Evolutionary conservation across 1,284 basidiomycete species (phyloP).

Genomic region (Ceratobasidium sp.): DNA sequence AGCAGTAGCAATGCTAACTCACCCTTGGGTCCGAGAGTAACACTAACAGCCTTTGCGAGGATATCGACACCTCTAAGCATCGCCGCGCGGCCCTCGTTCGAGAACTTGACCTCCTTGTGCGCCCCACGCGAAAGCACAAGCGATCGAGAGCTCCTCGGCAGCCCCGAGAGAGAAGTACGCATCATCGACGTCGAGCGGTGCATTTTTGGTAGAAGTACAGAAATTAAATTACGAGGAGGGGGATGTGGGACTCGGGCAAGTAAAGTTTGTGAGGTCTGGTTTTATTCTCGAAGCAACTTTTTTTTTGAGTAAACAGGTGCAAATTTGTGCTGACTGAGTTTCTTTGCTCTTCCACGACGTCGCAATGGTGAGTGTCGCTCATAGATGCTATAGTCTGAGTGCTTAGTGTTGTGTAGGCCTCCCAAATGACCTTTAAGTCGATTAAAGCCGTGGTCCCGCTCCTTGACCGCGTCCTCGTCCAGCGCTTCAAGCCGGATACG

Average conservation of each 20-base stretch:
- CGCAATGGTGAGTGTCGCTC: conserved; percentile 37
- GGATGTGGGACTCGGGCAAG: conserved; percentile 6
- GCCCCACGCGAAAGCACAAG: conserved; percentile 72
- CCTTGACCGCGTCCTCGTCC: conserved; percentile 95
- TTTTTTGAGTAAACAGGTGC: conserved; percentile 42
- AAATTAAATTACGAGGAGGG: conserved; percentile 21
- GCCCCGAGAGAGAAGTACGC: conserved; percentile 57
- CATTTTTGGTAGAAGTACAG: conserved; percentile 40
- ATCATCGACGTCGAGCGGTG: conserved; percentile 52
- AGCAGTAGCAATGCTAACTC: conserved; percentile 47
- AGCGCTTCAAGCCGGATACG: conserved; percentile 94
- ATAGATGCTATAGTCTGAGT: neutral
- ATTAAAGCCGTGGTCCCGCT: conserved; percentile 93
- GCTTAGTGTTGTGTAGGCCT: conserved; percentile 46
- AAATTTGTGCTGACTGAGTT: conserved; percentile 31
- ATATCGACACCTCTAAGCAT: conserved; percentile 97
- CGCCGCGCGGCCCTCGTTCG: conserved; percentile 92
- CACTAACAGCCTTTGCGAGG: conserved; percentile 93
- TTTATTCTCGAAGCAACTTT: conserved; percentile 33
- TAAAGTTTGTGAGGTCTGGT: neutral
- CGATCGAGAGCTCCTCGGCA: conserved; percentile 58
- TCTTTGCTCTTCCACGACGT: conserved; percentile 30
- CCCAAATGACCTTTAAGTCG: conserved; percentile 82
- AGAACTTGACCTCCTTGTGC: conserved; percentile 97
- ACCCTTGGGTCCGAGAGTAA: conserved; percentile 98